phyloP scores from a whole-genome alignment of 179 eudicot species.

The Beta macrorhiza region DNA sequence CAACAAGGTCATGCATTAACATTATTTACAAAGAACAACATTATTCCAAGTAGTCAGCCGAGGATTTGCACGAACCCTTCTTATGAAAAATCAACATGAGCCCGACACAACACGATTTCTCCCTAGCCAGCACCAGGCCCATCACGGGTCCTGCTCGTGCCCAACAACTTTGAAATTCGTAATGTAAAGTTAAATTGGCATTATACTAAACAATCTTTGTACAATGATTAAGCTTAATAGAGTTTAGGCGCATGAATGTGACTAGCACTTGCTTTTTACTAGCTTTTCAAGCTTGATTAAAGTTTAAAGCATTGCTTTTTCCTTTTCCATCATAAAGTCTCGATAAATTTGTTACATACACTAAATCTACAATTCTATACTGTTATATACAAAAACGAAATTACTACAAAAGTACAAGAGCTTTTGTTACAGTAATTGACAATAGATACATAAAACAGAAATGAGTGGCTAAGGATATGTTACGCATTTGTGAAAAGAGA shows the following conservation, averaged over 20 bases:
- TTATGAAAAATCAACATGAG: too few relatives aligned
- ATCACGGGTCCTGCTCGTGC: too few relatives aligned
- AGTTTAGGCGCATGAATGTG: background rate
- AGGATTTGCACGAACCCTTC: too few relatives aligned
- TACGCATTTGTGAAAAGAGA: slow-evolving; percentile 9
- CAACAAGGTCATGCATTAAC: too few relatives aligned
- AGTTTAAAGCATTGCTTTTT: background rate
- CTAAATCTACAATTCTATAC: background rate
- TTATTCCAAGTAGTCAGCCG: too few relatives aligned
- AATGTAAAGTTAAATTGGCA: background rate
- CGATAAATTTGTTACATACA: too few relatives aligned
- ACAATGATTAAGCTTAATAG: background rate
- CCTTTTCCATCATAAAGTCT: too few relatives aligned
- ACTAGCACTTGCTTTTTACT: background rate
- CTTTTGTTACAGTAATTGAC: background rate
- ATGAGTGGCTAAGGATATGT: slow-evolving; percentile 12
- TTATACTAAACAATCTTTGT: too few relatives aligned
- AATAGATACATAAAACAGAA: background rate
- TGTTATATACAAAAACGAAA: background rate
- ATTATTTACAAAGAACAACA: too few relatives aligned
- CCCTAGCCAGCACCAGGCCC: too few relatives aligned
- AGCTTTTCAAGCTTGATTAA: slow-evolving; percentile 2
- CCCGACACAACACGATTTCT: too few relatives aligned
- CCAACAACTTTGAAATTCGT: background rate
- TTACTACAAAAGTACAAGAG: slow-evolving; percentile 16